Evolutionary conservation across 225 moss, liverwort and hornwort genomes (phyloP).

Genomic region (Anthoceros angustus): DNA sequence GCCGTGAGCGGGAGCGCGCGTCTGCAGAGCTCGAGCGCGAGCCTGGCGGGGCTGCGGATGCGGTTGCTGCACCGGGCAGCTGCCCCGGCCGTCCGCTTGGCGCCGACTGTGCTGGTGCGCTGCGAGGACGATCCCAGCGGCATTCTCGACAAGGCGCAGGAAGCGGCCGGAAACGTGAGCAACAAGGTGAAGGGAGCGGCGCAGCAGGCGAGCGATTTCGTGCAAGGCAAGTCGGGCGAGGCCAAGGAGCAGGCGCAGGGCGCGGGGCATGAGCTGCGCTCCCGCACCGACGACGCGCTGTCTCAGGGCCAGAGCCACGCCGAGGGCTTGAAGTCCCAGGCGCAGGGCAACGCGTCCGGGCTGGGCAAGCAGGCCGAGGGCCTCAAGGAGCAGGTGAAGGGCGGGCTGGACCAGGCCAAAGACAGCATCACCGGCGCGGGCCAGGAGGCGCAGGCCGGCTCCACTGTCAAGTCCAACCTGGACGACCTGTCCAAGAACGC

Average conservation of each 20-base stretch:
- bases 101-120: background rate
- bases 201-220: background rate
- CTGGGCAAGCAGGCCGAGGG: background rate
- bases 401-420: background rate
- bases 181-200: constrained; percentile 2
- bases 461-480: background rate
- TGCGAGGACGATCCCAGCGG: background rate
- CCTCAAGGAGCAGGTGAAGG: background rate
- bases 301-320: background rate
- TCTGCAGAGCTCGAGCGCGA: background rate
- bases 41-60: background rate
- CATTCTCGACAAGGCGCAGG: constrained; percentile 2
- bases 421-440: background rate
- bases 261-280: background rate
- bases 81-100: background rate
- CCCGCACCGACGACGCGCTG: too few relatives aligned
- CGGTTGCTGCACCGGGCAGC: background rate
- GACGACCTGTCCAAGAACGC: background rate
- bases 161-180: background rate
- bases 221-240: background rate
- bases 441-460: background rate
- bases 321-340: too few relatives aligned
- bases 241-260: background rate
- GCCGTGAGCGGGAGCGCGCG: background rate
- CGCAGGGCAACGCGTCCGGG: background rate